Base-by-base conservation (phyloP, 306 rosid genomes). In the Quercus suber region DNA sequence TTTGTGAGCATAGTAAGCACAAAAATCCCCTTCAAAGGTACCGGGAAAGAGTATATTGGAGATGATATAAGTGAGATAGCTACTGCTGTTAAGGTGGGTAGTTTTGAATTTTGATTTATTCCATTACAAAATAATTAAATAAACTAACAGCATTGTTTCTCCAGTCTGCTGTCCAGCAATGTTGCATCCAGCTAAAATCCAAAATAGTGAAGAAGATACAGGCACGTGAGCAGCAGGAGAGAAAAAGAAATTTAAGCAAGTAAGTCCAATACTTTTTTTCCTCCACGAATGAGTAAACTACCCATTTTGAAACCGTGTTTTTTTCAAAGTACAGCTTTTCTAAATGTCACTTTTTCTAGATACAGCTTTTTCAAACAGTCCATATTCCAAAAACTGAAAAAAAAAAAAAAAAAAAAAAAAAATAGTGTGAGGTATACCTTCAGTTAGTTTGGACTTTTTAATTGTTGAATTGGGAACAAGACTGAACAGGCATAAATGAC, bases 211-310 rank as follows among this genome's bases (percentile, higher is more conserved):
- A 92, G 90, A 94, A 83, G 86, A 86, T 94, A 70, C 99, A 91
- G 80, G 99, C 99, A 69, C 97, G 99, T 7, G 99, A 92, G 87
- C 99, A 94, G 84, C 94, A 89, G 84, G 99, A 94, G 82, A 94
- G 99, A 83, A 94, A 94, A 82, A 90, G 99, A 68, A 94, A 90
- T 88, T 76, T 94, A 78, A 94, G 89, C 93, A 89, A 71, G 99
- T 91, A 85, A 71, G 55, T 69, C 53, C 12, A 23, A 55, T 65
- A 71, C 78, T 56, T 64, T 15, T 41, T 75, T 79, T 58, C 76
- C 73, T 76, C 41, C 73, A 49, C 75, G 65, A 58, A 55, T 64
- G 73, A 83, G 37, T 78, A 25, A 19, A 55, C 69, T 58, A 41
- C 10, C 45, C 11, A 0, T 41, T 41, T 41, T 41, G 45, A 41